phyloP scores from a whole-genome alignment of 2,329 filamentous ascomycete genomes.

The Chrysoporthe austroafricana region DNA sequence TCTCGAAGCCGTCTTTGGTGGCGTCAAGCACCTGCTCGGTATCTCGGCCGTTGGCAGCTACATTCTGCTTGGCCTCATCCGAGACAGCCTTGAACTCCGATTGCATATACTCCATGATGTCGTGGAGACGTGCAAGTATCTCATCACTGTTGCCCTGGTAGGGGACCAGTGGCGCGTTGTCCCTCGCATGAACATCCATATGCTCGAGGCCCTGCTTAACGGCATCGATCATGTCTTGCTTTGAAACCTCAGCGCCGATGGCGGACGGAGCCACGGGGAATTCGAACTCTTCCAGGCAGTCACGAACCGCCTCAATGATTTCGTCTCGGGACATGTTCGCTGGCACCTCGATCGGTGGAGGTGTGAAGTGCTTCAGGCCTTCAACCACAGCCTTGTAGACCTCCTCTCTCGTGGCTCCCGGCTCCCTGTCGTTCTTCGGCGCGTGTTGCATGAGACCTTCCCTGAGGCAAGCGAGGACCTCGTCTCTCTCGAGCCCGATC shows the following conservation, averaged over 20 bases:
- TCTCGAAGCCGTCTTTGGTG: constrained; percentile 84
- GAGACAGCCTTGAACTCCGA: constrained; percentile 64
- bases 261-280: constrained; percentile 67
- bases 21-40: constrained; percentile 89
- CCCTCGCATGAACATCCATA: constrained; percentile 32
- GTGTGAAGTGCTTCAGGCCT: constrained; percentile 78
- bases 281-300: constrained; percentile 85
- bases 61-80: constrained; percentile 74
- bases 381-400: constrained; percentile 85
- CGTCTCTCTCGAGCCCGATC: constrained; percentile 86
- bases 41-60: constrained; percentile 76
- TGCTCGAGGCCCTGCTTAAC: constrained; percentile 53
- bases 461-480: constrained; percentile 83
- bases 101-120: constrained; percentile 66
- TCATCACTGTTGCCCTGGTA: constrained; percentile 49
- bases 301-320: constrained; percentile 79
- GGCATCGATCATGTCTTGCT: constrained; percentile 66
- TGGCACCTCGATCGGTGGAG: constrained; percentile 72
- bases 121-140: constrained; percentile 60
- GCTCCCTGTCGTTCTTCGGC: constrained; percentile 54
- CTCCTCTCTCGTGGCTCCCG: constrained; percentile 77
- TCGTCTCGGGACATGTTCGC: constrained; percentile 77
- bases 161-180: constrained; percentile 30
- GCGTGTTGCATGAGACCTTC: constrained; percentile 82
- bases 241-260: constrained; percentile 56